These are phyloP conservation scores for Apiosordaria backusii DNA, from an alignment of 495 filamentous ascomycete species.

Conservation along the genomic window DNA sequence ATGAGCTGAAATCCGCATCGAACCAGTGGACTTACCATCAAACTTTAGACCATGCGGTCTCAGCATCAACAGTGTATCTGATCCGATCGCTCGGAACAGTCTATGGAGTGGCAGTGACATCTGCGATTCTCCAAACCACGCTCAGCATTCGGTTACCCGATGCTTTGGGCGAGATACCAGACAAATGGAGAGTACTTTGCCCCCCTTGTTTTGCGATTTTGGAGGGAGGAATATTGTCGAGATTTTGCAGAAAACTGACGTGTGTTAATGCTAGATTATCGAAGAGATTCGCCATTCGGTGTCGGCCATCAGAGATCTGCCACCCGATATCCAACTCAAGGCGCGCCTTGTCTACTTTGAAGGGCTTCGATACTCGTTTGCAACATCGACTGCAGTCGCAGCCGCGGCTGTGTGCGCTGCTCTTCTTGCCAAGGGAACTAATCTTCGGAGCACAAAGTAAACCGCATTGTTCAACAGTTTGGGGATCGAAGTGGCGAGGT, in stretches of 20 bases:
- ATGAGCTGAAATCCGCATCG: neutral
- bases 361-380: conserved; percentile 54
- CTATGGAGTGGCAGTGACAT: conserved; percentile 61
- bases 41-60: conserved; percentile 58
- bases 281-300: conserved; percentile 61
- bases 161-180: conserved; percentile 58
- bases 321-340: conserved; percentile 56
- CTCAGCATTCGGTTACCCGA: conserved; percentile 53
- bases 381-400: conserved; percentile 51
- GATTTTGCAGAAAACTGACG: neutral
- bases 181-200: conserved; percentile 61
- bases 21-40: neutral
- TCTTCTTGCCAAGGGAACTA: conserved; percentile 49
- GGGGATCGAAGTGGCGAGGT: neutral
- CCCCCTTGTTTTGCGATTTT: conserved; percentile 30
- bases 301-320: conserved; percentile 50
- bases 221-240: neutral
- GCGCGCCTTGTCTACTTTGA: conserved; percentile 58
- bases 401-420: conserved; percentile 49
- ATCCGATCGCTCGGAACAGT: conserved; percentile 61
- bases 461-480: neutral
- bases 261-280: conserved; percentile 43
- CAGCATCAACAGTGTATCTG: conserved; percentile 60
- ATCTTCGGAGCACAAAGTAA: conserved; percentile 38
- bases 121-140: conserved; percentile 61